Percentiles rank a stretch among this genome's conserved stretches.
These are phyloP conservation scores for Protomyces lactucae-debilis DNA, from an alignment of 1,139 yeast genomes.

Conservation along the genomic window DNA sequence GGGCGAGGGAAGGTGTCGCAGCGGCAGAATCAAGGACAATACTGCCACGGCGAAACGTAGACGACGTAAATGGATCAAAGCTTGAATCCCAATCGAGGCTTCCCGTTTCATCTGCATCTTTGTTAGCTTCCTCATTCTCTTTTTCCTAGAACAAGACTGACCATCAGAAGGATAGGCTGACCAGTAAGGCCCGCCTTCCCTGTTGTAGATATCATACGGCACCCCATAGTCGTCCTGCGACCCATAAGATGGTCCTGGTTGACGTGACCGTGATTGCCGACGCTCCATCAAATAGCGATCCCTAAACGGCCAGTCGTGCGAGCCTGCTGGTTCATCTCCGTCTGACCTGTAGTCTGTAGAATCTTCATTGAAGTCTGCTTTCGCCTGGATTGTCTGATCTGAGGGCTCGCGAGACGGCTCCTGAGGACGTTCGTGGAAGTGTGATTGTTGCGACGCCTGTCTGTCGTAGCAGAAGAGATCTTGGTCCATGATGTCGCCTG, in stretches of 20 bases:
- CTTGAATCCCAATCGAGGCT: conserved; percentile 25
- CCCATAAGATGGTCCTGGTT: neutral
- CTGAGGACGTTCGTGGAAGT: neutral
- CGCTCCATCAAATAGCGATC: neutral
- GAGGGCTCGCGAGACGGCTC: neutral
- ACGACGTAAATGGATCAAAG: conserved; percentile 17
- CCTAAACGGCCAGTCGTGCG: neutral
- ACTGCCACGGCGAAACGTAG: conserved; percentile 22
- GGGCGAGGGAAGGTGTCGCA: conserved; percentile 16
- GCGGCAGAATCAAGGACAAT: conserved; percentile 22
- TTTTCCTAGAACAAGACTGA: neutral
- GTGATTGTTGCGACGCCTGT: neutral
- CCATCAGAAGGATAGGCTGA: neutral
- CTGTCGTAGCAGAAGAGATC: neutral
- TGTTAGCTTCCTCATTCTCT: neutral
- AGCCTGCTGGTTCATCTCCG: neutral
- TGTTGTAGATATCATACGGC: neutral
- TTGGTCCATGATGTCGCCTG: neutral
- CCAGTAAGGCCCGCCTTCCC: neutral
- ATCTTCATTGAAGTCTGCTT: neutral
- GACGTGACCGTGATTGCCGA: neutral
- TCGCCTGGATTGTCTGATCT: neutral
- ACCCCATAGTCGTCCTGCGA: neutral
- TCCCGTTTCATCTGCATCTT: neutral
- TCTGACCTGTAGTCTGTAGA: neutral